A percentile compares a stretch with the other conserved stretches of the same genome.
Evolutionary conservation across 257 asterid genomes (phyloP).

Genomic region (Solanum chmielewskii): DNA sequence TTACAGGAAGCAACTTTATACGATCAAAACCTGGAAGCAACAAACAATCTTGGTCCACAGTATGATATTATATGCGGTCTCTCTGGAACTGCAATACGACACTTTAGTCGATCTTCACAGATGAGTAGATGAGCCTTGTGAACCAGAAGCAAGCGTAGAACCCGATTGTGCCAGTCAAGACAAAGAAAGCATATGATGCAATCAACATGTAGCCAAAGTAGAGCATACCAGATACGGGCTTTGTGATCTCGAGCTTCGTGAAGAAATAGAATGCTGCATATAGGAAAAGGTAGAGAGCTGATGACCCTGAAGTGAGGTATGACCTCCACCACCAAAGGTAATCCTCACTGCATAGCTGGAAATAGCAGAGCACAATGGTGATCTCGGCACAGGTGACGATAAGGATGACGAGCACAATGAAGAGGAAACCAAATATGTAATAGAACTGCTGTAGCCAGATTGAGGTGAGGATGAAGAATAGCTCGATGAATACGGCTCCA

Average conservation of each 20-base stretch:
- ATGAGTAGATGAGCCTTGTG: conserved; percentile 84
- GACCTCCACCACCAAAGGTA: conserved; percentile 97
- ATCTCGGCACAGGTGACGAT: conserved; percentile 85
- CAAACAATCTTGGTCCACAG: not conserved
- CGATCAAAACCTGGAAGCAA: conserved; percentile 1
- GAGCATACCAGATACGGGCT: conserved; percentile 64
- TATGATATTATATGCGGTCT: not conserved
- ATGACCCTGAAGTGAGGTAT: conserved; percentile 72
- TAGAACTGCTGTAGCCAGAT: conserved; percentile 90
- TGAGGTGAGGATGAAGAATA: conserved; percentile 83
- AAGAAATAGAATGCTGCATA: conserved; percentile 78
- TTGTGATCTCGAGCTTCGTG: conserved; percentile 82
- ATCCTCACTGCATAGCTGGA: conserved; percentile 95
- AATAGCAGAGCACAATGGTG: conserved; percentile 77
- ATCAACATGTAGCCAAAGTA: conserved; percentile 89
- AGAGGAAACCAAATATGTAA: conserved; percentile 81
- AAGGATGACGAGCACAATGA: conserved; percentile 69
- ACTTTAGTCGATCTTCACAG: conserved; percentile 72
- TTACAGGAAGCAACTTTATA: conserved; percentile 5
- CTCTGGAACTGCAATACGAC: not conserved
- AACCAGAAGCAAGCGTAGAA: conserved; percentile 87
- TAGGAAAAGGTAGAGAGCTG: conserved; percentile 72
- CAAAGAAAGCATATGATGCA: conserved; percentile 75
- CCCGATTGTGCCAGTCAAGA: conserved; percentile 81
- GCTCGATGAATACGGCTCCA: conserved; percentile 88